phyloP scores from a whole-genome alignment of 2,329 filamentous ascomycete genomes.

The Blumeria hordei region DNA sequence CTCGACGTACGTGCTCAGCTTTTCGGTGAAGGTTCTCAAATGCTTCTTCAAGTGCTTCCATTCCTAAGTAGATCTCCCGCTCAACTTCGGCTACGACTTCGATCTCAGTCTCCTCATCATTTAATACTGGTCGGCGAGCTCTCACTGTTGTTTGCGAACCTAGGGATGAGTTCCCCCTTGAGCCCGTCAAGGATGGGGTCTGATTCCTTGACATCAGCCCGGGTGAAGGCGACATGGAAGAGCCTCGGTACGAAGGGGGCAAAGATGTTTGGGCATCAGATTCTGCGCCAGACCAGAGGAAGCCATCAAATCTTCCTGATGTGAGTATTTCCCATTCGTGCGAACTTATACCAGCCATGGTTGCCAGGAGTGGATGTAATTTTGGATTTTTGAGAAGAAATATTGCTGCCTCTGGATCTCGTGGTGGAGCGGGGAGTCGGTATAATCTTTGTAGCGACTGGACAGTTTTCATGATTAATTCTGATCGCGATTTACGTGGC shows the following conservation, averaged over 20 bases:
- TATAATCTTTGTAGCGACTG: slow-evolving; percentile 70
- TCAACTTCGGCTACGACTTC: slow-evolving; percentile 76
- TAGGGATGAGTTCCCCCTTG: slow-evolving; percentile 6
- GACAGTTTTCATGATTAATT: slow-evolving; percentile 51
- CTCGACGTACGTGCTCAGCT: slow-evolving; percentile 56
- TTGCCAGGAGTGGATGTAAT: slow-evolving; percentile 69
- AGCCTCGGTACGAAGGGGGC: slow-evolving; percentile 23
- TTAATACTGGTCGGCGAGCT: slow-evolving; percentile 40
- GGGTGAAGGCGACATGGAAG: slow-evolving; percentile 23
- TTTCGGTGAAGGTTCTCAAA: slow-evolving; percentile 77
- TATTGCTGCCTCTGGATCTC: slow-evolving; percentile 66
- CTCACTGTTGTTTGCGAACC: slow-evolving; percentile 8
- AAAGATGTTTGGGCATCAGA: slow-evolving; percentile 20
- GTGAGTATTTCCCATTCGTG: slow-evolving; percentile 95
- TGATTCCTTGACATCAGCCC: slow-evolving; percentile 18
- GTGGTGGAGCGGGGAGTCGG: slow-evolving; percentile 43
- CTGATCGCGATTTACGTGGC: slow-evolving; percentile 36
- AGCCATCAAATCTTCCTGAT: slow-evolving; percentile 85
- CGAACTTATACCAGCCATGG: slow-evolving; percentile 63
- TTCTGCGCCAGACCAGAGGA: slow-evolving; percentile 81
- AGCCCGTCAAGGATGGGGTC: slow-evolving; percentile 5
- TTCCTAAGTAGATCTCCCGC: slow-evolving; percentile 74
- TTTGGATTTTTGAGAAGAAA: slow-evolving; percentile 64
- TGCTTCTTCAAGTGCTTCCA: slow-evolving; percentile 84
- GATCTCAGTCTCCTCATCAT: slow-evolving; percentile 87